Conservation (phyloP, 1,284 basidiomycete genomes). For the Salmacisia buchloeana region DNA sequence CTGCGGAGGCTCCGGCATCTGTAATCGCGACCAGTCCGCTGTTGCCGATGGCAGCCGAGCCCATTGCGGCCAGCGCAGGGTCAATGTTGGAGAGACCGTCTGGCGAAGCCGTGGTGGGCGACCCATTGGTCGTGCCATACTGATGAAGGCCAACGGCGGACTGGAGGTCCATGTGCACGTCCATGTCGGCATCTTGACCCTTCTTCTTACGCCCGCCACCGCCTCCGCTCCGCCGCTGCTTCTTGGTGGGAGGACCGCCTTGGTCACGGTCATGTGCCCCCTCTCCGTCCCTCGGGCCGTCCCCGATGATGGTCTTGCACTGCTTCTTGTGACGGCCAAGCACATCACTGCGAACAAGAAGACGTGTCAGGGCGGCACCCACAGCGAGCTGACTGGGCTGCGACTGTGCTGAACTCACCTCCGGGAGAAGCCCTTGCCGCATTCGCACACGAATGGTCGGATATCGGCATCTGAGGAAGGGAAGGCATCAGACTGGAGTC, state of each 20-base stretch:
- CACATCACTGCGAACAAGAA: constrained; percentile 39
- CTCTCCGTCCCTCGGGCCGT: constrained; percentile 8
- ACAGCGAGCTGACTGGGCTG: too few relatives aligned
- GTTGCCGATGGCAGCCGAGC: too few relatives aligned
- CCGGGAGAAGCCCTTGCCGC: constrained; percentile 47
- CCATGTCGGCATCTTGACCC: not conserved
- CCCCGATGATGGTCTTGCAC: constrained; percentile 37
- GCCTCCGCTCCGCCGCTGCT: not conserved
- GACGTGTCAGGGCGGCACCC: too few relatives aligned
- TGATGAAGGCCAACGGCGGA: too few relatives aligned
- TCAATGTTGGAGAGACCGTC: too few relatives aligned
- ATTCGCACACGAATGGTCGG: constrained; percentile 47
- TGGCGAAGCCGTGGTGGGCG: too few relatives aligned
- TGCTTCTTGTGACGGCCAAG: constrained; percentile 47
- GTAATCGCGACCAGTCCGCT: too few relatives aligned
- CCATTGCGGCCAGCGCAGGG: too few relatives aligned
- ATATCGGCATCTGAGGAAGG: constrained; percentile 41
- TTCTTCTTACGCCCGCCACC: not conserved
- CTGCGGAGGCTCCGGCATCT: too few relatives aligned
- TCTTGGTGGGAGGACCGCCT: constrained; percentile 22
- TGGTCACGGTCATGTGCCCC: constrained; percentile 15
- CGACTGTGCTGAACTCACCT: constrained; percentile 26
- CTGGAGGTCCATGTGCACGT: too few relatives aligned
- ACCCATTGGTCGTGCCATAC: too few relatives aligned
- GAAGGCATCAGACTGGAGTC: too few relatives aligned